phyloP scores from a whole-genome alignment of 2,329 filamentous ascomycete species.

The Neonectria neomacrospora region DNA sequence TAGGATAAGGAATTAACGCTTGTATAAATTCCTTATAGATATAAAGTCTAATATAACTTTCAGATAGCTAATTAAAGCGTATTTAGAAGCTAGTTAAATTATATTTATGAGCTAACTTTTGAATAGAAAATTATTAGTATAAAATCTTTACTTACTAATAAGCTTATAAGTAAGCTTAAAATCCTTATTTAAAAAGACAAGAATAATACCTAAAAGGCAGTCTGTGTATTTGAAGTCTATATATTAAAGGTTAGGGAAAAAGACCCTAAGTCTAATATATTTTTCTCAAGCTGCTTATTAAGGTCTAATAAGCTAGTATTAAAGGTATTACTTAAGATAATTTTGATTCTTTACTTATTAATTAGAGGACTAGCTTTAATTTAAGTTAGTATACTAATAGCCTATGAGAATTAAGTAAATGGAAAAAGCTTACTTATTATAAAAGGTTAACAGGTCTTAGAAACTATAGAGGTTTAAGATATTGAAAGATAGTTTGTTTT shows the following conservation, averaged over 20 bases:
- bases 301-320: background rate
- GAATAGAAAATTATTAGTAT: background rate
- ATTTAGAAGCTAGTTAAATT: background rate
- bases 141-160: background rate
- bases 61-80: background rate
- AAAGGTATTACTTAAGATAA: constrained; percentile 4
- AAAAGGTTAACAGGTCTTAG: constrained; percentile 1
- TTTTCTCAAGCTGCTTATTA: too few relatives aligned
- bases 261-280: background rate
- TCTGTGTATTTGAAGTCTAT: too few relatives aligned
- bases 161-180: background rate
- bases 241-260: too few relatives aligned
- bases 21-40: too few relatives aligned
- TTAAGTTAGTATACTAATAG: background rate
- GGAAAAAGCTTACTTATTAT: constrained; percentile 3
- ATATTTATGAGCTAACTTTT: background rate
- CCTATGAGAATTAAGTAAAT: background rate
- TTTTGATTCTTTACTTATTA: constrained; percentile 1
- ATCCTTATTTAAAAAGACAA: background rate
- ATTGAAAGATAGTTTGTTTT: constrained; percentile 7
- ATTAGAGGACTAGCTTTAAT: background rate
- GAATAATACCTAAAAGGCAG: too few relatives aligned
- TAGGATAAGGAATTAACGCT: too few relatives aligned
- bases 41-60: background rate
- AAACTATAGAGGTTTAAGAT: background rate